Percentiles rank a stretch among this genome's conserved stretches.
Evolutionary conservation across 768 basidiomycete genomes (phyloP).

Genomic region (Calocera viscosa): DNA sequence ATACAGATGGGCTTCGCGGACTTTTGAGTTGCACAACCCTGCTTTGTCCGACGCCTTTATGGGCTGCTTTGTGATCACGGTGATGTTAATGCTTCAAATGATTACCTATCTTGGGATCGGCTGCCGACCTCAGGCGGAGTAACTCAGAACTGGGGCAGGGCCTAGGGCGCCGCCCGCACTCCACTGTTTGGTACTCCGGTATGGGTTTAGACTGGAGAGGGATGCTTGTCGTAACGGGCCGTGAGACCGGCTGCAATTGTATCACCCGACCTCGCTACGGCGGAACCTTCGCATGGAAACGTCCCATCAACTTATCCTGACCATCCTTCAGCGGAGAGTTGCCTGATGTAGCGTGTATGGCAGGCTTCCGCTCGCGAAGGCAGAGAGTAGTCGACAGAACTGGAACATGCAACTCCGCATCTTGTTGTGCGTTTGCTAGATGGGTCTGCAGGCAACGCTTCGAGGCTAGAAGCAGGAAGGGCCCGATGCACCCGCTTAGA

Average conservation of each 20-base stretch:
- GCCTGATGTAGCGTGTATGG: background rate
- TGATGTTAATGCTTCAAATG: background rate
- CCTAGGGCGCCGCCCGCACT: background rate
- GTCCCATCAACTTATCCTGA: background rate
- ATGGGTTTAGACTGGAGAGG: background rate
- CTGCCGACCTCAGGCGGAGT: background rate
- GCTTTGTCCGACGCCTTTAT: background rate
- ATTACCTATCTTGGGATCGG: background rate
- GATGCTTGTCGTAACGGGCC: background rate
- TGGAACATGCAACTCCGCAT: background rate
- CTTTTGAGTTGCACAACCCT: background rate
- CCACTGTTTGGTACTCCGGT: background rate
- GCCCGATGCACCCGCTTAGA: constrained; percentile 5
- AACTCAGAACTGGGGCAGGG: background rate
- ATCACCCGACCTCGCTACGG: constrained; percentile 1
- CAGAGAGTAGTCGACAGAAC: background rate
- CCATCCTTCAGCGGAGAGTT: background rate
- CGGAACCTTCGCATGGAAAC: constrained; percentile 3
- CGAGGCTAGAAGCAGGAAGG: background rate
- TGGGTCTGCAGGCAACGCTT: background rate
- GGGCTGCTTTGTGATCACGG: background rate
- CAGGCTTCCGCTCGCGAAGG: background rate
- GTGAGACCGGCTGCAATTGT: background rate
- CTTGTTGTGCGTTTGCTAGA: background rate
- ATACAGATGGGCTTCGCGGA: background rate